phyloP scores from a whole-genome alignment of 2,329 filamentous ascomycete genomes.

The Botryotinia globosa region DNA sequence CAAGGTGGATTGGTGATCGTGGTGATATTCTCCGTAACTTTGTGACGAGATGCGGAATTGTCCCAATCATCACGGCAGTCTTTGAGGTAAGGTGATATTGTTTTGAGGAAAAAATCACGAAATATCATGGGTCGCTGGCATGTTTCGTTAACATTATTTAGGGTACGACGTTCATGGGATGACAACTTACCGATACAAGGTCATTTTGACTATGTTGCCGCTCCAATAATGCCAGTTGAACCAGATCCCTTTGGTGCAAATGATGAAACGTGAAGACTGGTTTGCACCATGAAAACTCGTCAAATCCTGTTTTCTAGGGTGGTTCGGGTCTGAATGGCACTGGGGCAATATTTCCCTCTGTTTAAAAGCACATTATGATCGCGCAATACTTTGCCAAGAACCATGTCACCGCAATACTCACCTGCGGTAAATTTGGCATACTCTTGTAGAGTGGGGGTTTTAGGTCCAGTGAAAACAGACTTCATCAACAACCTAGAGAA shows the following conservation, averaged over 20 bases:
- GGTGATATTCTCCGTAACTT: not conserved
- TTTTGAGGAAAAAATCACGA: conserved; percentile 3
- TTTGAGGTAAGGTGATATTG: conserved; percentile 1
- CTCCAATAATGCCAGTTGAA: conserved; percentile 16
- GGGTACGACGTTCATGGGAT: not conserved
- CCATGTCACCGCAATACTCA: conserved; percentile 23
- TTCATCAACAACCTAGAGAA: conserved; percentile 22
- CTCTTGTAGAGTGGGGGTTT: conserved; percentile 6
- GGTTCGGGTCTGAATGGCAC: conserved; percentile 22
- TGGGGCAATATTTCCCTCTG: conserved; percentile 7
- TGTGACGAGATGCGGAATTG: conserved; percentile 19
- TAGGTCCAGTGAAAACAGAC: conserved; percentile 13
- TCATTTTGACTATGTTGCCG: not conserved
- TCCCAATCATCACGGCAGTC: conserved; percentile 18
- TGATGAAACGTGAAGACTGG: conserved; percentile 24
- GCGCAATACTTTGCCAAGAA: conserved; percentile 21
- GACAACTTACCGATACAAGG: conserved; percentile 1
- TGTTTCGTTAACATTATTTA: not conserved
- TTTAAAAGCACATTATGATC: conserved; percentile 21
- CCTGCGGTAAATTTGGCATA: conserved; percentile 19
- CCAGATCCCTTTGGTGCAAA: conserved; percentile 22
- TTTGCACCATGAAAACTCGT: conserved; percentile 20
- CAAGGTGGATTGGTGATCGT: not conserved
- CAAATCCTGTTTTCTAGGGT: conserved; percentile 24
- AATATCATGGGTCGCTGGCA: conserved; percentile 5